Base-by-base conservation (phyloP, 202 grass and related monocot genomes). In the Carex sylvatica region DNA sequence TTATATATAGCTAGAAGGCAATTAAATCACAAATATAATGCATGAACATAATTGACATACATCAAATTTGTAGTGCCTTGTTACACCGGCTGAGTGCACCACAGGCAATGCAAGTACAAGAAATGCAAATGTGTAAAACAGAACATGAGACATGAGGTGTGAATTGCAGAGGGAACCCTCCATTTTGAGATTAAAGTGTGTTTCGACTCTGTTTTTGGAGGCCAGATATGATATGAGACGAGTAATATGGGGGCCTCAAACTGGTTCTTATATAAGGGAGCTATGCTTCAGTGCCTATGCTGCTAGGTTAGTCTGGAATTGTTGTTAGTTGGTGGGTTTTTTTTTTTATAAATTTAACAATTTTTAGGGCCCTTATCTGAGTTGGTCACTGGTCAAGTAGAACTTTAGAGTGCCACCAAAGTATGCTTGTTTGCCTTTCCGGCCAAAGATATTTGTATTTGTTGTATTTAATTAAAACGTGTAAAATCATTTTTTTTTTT, bases 31-130 rank as follows among this genome's bases (percentile, higher is more conserved):
- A 42, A 56, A 44, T 10, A 33, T 56, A 52, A 54, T 49, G n/a
- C 54, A 79, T 6, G 10, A 64, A 65, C 19, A 66, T 1, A 46
- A 46, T 47, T 81, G 61, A 51, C 59, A 81, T 81, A 81, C 78
- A 82, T 82, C 28, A 30, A 82, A 82, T 40, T 67, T 65, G 79
- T 68, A 82, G 26, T 82, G 61, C 16, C 79, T 64, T 65, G 79
- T 82, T 49, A 82, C 22, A 82, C 79, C 7, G 0, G 4, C 79
- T 47, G 79, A 65, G 2, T 65, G 79, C 79, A 82, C 63, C 24
- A 11, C 10, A 24, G 78, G 78, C 33, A 80, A 80, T 46, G 78
- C 78, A 47, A 80, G 18, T 80, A 47, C 36, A 47, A 65, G 61
- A 44, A 65, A 35, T 31, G 79, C 61, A 68, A 33, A 54, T 68